Evolutionary conservation across 139 green algal genomes (phyloP), one percentile per base, ranked within the genome.

Genomic region (Chlorella sp.): DNA sequence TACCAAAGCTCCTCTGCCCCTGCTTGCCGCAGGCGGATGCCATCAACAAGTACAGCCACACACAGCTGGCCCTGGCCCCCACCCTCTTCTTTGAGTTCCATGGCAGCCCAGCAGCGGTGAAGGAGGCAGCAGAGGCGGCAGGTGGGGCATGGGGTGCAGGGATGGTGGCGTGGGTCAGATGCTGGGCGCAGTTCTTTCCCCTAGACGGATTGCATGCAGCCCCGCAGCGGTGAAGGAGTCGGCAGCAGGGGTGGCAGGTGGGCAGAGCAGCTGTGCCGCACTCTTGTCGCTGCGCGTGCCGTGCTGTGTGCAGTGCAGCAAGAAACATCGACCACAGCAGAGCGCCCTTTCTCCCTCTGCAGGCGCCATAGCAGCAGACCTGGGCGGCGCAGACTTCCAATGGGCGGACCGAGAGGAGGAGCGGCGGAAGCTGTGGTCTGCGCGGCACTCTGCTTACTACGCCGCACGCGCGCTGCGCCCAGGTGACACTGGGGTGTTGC

Each of bases 21-120:
- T 7, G 7, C 44, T 11, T 55, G 16, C 78, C 92, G 9, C 41
- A 75, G 64, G 23, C 55, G 9, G 41, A 84, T 9, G 67, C 80
- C 4, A 93, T 95, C 9, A 96, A 95, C 83, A 30, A n/a, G 23
- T 94, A 94, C 85, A 90, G 78, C 28, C 85, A 90, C 20, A 94
- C 89, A 0, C 39, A 44, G 39, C 86, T 94, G 56, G 56, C 73
- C 9, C 32, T 57, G 2, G 71, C 82, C 12, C 92, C 93, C 12
- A 95, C 92, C 2, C 85, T 96, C 16, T 95, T 95, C 67, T 93
- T 96, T 72, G 93, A 94, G 70, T 95, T 95, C 82, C 64, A 91
- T 25, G 92, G 90, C 57, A 82, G 57, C 57, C 36, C 57, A 1
- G 76, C 76, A n/a, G 76, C 76, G 13, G 76, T 82, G 25, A 23